Conservation (phyloP, 2,329 filamentous ascomycete genomes). For the Davidsoniella australis region DNA sequence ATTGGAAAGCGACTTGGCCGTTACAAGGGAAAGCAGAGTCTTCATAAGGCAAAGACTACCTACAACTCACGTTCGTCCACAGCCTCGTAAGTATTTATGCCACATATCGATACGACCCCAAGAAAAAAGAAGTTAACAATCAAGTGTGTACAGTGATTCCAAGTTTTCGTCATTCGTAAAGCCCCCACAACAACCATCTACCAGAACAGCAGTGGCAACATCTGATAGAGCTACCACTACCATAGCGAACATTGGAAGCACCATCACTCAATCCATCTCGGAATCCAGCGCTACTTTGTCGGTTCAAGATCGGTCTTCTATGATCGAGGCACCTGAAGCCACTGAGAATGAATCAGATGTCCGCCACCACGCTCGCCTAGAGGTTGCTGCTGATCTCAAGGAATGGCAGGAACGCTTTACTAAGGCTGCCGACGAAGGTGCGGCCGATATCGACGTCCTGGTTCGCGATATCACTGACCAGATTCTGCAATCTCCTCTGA, state of each 20-base stretch:
- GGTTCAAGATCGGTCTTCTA: conserved; percentile 16
- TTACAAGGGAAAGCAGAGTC: conserved; percentile 34
- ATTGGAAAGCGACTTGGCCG: conserved; percentile 79
- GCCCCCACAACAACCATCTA: conserved; percentile 14
- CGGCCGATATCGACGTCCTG: conserved; percentile 52
- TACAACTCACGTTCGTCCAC: conserved; percentile 15
- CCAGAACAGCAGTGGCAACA: conserved; percentile 14
- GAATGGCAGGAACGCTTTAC: conserved; percentile 82
- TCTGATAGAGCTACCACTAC: conserved; percentile 7
- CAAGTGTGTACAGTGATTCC: neutral
- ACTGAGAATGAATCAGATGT: conserved; percentile 33
- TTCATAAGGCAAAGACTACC: conserved; percentile 19
- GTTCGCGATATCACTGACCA: conserved; percentile 35
- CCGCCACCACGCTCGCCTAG: conserved; percentile 42
- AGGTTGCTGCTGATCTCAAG: conserved; percentile 61
- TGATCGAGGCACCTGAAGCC: conserved; percentile 27
- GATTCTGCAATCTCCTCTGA: conserved; percentile 22
- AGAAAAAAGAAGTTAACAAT: neutral
- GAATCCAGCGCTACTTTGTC: neutral
- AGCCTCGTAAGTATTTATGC: conserved; percentile 13
- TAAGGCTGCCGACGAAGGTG: conserved; percentile 68
- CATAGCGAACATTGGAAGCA: conserved; percentile 15
- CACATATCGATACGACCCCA: neutral
- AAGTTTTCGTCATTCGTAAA: conserved; percentile 12
- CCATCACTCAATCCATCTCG: conserved; percentile 14